These are phyloP conservation scores for Sarcomyxa edulis DNA, from an alignment of 768 basidiomycete genomes.

Conservation along the genomic window DNA sequence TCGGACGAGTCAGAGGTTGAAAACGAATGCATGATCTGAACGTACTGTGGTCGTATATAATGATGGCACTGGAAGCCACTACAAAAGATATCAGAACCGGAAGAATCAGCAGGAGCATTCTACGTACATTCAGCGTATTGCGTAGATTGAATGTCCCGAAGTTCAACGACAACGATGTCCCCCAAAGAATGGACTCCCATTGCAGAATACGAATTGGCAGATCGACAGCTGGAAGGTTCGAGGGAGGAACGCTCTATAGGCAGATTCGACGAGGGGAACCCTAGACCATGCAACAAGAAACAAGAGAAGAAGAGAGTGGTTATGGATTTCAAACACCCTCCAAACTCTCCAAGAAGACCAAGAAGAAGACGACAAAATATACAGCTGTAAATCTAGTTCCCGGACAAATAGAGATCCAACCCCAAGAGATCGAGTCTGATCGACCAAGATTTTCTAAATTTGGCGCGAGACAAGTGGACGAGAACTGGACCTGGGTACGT, in stretches of 20 bases:
- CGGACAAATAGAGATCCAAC: too few species aligned
- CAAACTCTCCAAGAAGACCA: too few species aligned
- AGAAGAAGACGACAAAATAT: too few species aligned
- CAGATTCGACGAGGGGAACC: neutral
- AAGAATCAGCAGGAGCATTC: constrained; percentile 9
- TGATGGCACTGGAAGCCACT: constrained; percentile 50
- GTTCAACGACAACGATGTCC: constrained; percentile 17
- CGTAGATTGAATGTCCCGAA: constrained; percentile 33
- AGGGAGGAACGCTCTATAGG: neutral
- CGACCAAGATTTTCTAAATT: too few species aligned
- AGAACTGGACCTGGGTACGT: too few species aligned
- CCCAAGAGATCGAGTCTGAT: too few species aligned
- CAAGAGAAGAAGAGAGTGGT: too few species aligned
- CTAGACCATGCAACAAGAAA: constrained; percentile 4
- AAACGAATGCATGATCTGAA: constrained; percentile 3
- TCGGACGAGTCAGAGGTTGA: constrained; percentile 1
- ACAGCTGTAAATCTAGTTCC: too few species aligned
- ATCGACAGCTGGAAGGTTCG: neutral
- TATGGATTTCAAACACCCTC: too few species aligned
- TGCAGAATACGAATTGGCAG: neutral
- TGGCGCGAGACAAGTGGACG: too few species aligned
- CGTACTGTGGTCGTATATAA: constrained; percentile 52
- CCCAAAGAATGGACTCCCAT: too few species aligned
- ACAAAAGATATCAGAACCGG: neutral
- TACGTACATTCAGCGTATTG: constrained; percentile 41